Percentiles rank a stretch among this genome's conserved stretches.
phyloP scores from a whole-genome alignment of 176 grass and related monocot species.

The Chrysopogon serrulatus region DNA sequence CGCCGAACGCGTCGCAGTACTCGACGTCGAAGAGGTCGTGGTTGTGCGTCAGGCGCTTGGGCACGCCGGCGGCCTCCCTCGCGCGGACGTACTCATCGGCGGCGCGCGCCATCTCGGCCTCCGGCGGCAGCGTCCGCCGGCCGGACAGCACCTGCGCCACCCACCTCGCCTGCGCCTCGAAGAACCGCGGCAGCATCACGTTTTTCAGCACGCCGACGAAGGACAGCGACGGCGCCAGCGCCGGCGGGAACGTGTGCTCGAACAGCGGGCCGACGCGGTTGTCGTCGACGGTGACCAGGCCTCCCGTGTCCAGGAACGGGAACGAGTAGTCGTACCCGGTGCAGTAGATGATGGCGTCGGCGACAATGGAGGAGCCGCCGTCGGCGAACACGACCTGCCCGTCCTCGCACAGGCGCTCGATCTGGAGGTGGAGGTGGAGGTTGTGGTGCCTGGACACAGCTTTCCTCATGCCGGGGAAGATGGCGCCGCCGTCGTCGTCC shows the following conservation, averaged over 20 bases:
- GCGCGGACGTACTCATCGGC: background rate
- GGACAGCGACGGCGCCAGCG: too few relatives aligned
- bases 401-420: background rate
- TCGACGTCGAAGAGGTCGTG: background rate
- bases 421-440: background rate
- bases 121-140: background rate
- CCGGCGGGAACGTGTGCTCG: too few relatives aligned
- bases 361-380: too few relatives aligned
- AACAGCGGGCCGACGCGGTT: too few relatives aligned
- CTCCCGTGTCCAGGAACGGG: too few relatives aligned
- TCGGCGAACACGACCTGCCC: conserved; percentile 29
- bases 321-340: too few relatives aligned
- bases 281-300: too few relatives aligned
- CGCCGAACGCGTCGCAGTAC: background rate
- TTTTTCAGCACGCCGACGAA: too few relatives aligned
- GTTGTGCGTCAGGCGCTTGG: conserved; percentile 1
- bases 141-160: too few relatives aligned
- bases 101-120: conserved; percentile 15
- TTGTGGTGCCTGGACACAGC: background rate
- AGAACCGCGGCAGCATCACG: too few relatives aligned
- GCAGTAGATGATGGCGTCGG: too few relatives aligned
- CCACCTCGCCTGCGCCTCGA: too few relatives aligned
- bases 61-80: background rate
- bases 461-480: background rate
- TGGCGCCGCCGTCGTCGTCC: background rate